Evolutionary conservation across 345 rosid species (phyloP).

Genomic region (Lepidium sativum): DNA sequence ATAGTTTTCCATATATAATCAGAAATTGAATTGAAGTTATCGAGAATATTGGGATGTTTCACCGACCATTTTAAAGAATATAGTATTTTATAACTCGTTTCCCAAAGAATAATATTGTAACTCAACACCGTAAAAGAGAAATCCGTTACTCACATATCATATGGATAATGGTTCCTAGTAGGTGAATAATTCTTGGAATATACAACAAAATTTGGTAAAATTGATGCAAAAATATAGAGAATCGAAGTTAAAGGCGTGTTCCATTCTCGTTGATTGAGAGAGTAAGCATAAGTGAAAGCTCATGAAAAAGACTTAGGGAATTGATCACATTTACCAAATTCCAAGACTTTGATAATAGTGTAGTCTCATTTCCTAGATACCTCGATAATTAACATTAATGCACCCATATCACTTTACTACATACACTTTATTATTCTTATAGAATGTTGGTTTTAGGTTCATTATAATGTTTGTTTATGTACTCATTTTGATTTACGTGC

Average conservation of each 20-base stretch:
- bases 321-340: constrained; percentile 17
- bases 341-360: constrained; percentile 25
- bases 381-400: constrained; percentile 27
- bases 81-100: constrained; percentile 12
- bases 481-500: background rate
- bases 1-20: background rate
- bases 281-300: background rate
- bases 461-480: background rate
- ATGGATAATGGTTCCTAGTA: constrained; percentile 7
- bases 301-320: constrained; percentile 25
- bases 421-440: background rate
- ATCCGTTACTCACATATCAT: background rate
- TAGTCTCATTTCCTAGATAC: constrained; percentile 24
- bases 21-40: constrained; percentile 4
- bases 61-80: constrained; percentile 11
- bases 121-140: background rate
- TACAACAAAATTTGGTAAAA: background rate
- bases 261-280: constrained; percentile 16
- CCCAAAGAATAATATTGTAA: constrained; percentile 5
- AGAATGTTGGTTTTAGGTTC: constrained; percentile 2
- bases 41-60: constrained; percentile 19
- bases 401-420: background rate
- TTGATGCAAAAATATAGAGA: constrained; percentile 15
- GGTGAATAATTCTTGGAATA: constrained; percentile 1
- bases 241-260: constrained; percentile 27